Evolutionary conservation across 306 rosid genomes (phyloP), one percentile per base, ranked within the genome.

Genomic region (Glycine soja): DNA sequence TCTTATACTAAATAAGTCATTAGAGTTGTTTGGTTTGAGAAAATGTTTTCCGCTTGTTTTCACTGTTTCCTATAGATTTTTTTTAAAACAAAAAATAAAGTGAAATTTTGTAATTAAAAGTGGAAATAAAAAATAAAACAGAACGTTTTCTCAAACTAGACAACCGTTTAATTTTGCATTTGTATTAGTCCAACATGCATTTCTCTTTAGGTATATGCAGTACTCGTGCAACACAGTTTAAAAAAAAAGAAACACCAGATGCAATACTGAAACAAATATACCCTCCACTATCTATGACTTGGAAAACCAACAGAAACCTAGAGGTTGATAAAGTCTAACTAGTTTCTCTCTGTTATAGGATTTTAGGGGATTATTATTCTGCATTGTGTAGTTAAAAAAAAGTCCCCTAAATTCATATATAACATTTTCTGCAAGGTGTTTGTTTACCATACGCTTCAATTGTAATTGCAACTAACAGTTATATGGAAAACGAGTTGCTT

Each of bases 401-500:
- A 72, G 59, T 40, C 18, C 30, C 42, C 6, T 18, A 1, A 52
- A 38, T 74, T 53, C 56, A 32, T 67, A 38, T 6, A 56, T 62
- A 45, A 24, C 10, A 59, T 15, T 48, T 16, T 34, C 15, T 38
- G 18, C 12, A 63, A 40, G 54, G 19, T 38, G 56, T 24, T 5
- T 64, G 30, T 24, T 24, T 9, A n/a, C 9, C 51, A 66, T 52
- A 18, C 30, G 1, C 68, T 53, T n/a, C 68, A 56, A 52, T 42
- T 24, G 75, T 54, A 64, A 65, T 19, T 43, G 48, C 24, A 7
- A 38, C 64, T 13, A 76, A 47, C 51, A 30, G 40, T 45, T 56
- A 67, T 1, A 66, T 34, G 18, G 34, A 15, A 38, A 81, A 46
- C 32, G 14, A 30, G 15, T 30, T 69, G 51, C 68, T 81, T 74